Evolutionary conservation across 2,329 filamentous ascomycete genomes (phyloP).

Genomic region (Drechslerella coelobrocha): DNA sequence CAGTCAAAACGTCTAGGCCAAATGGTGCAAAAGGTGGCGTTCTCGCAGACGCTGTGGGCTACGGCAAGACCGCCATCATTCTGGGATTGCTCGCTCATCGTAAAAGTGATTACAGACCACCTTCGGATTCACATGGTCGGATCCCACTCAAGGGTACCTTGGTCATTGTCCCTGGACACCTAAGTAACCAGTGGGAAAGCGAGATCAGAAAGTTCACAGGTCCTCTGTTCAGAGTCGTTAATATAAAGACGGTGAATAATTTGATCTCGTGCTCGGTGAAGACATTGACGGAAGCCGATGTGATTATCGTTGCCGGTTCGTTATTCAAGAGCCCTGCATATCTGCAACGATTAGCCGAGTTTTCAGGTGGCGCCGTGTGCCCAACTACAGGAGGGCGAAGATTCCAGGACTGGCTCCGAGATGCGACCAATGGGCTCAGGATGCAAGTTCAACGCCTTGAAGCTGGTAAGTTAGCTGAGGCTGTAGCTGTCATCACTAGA

Average conservation of each 20-base stretch:
- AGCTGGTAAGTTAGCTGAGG: slow-evolving; percentile 1
- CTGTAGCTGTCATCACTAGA: slow-evolving; percentile 8
- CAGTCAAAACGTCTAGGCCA: slow-evolving; percentile 62
- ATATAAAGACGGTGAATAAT: slow-evolving; percentile 59
- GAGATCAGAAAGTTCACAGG: slow-evolving; percentile 65
- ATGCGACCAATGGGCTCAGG: slow-evolving; percentile 60
- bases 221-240: slow-evolving; percentile 59
- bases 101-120: slow-evolving; percentile 54
- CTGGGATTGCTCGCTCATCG: slow-evolving; percentile 66
- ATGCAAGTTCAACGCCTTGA: slow-evolving; percentile 58
- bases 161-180: slow-evolving; percentile 65
- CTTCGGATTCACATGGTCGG: slow-evolving; percentile 41
- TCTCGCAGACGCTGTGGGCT: slow-evolving; percentile 70
- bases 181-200: slow-evolving; percentile 66
- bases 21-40: slow-evolving; percentile 65
- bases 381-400: slow-evolving; percentile 60
- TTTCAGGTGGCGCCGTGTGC: slow-evolving; percentile 60
- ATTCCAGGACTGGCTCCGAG: slow-evolving; percentile 65
- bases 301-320: slow-evolving; percentile 65
- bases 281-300: slow-evolving; percentile 62
- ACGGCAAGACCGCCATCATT: slow-evolving; percentile 70
- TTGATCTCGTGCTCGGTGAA: slow-evolving; percentile 60
- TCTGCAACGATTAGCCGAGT: slow-evolving; percentile 61
- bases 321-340: slow-evolving; percentile 63
- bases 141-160: slow-evolving; percentile 65